phyloP scores from a whole-genome alignment of 306 rosid genomes.

The Canavalia gladiata region DNA sequence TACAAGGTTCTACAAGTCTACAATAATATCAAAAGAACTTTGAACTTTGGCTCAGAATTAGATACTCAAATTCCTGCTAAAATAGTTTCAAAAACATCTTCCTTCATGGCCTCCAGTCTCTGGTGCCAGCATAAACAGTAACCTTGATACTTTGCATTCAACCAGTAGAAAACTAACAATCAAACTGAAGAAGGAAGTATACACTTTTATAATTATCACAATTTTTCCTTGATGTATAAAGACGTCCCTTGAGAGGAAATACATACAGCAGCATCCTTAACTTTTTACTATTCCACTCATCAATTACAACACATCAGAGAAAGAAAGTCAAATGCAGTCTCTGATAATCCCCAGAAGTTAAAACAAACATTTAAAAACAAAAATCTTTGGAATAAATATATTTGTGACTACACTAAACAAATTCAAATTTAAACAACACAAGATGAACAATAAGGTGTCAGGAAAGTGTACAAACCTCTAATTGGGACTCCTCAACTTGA shows the following conservation, averaged over 20 bases:
- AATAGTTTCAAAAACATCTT: constrained; percentile 16
- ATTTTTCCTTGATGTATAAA: background rate
- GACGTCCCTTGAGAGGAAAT: background rate
- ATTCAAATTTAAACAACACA: constrained; percentile 20
- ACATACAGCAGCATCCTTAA: background rate
- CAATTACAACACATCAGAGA: constrained; percentile 17
- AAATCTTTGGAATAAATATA: background rate
- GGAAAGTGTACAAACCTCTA: constrained; percentile 67
- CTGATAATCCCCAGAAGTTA: background rate
- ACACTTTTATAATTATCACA: background rate
- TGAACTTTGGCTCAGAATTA: constrained; percentile 20
- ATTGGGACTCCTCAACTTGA: constrained; percentile 69
- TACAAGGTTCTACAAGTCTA: constrained; percentile 19
- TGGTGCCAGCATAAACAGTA: background rate
- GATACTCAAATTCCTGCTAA: constrained; percentile 25
- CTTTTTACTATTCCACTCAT: background rate
- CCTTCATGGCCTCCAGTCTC: constrained; percentile 15
- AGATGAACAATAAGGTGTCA: constrained; percentile 18
- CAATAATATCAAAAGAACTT: background rate
- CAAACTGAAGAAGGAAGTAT: background rate
- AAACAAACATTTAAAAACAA: constrained; percentile 5
- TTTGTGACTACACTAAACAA: background rate
- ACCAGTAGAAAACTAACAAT: constrained; percentile 1
- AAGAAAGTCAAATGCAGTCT: background rate
- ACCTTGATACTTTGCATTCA: background rate